phyloP scores from a whole-genome alignment of 352 stramenopile genomes.

The Hyaloperonospora arabidopsidis region DNA sequence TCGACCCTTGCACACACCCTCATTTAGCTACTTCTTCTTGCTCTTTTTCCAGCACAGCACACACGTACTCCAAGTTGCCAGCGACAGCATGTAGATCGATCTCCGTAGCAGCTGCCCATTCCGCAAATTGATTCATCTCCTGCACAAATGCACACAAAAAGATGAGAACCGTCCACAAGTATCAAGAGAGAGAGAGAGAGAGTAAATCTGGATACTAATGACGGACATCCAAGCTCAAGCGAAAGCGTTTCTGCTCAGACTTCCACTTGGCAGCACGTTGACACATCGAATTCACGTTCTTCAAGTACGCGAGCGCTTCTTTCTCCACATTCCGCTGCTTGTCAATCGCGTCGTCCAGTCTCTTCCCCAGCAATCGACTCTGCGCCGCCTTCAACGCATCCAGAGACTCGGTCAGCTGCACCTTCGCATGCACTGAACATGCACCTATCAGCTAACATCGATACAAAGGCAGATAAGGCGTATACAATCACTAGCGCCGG shows the following conservation, averaged over 20 bases:
- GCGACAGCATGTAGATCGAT: conserved; percentile 44
- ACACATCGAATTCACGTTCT: conserved; percentile 44
- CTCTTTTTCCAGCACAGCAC: conserved; percentile 53
- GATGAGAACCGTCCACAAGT: not conserved
- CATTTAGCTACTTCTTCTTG: conserved; percentile 20
- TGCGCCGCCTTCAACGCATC: conserved; percentile 34
- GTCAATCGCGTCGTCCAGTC: conserved; percentile 42
- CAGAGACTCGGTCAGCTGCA: conserved; percentile 31
- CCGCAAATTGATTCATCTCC: conserved; percentile 46
- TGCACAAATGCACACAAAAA: conserved; percentile 7
- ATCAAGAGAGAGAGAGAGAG: not conserved
- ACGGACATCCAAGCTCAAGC: conserved; percentile 33
- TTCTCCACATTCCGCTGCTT: conserved; percentile 54
- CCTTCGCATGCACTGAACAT: conserved; percentile 15
- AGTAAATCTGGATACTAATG: not conserved
- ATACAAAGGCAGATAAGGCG: not conserved
- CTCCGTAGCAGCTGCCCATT: conserved; percentile 44
- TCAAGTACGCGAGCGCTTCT: conserved; percentile 47
- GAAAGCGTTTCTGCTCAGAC: conserved; percentile 54
- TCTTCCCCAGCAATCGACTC: conserved; percentile 32
- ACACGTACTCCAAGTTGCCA: conserved; percentile 66
- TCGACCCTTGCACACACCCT: conserved; percentile 19
- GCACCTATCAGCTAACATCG: not conserved
- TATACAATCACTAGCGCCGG: not conserved
- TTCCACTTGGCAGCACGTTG: conserved; percentile 54